These are phyloP conservation scores for Nitzschia sp. DNA, from an alignment of 108 stramenopile genomes.

Conservation along the genomic window DNA sequence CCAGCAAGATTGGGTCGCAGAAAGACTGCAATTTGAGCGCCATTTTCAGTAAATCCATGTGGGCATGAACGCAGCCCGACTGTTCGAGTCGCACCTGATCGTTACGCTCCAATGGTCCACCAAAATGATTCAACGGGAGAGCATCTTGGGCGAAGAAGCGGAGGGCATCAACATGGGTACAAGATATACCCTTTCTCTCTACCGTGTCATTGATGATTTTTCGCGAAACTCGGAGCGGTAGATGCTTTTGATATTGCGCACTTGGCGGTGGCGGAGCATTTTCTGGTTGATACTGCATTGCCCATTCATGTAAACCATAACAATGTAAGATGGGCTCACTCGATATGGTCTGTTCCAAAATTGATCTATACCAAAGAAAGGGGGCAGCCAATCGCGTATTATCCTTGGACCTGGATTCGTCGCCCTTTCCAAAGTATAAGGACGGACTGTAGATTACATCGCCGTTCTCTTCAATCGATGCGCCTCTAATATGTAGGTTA, in stretches of 20 bases:
- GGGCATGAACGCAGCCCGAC: constrained; percentile 87
- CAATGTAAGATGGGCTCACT: constrained; percentile 86
- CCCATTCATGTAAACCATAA: constrained; percentile 96
- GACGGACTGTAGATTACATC: constrained; percentile 64
- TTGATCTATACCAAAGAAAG: constrained; percentile 75
- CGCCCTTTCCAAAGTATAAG: constrained; percentile 39
- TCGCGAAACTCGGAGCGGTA: constrained; percentile 78
- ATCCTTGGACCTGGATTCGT: background rate
- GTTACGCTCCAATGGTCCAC: constrained; percentile 44
- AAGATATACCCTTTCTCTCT: constrained; percentile 78
- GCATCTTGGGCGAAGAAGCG: constrained; percentile 92
- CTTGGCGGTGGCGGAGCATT: constrained; percentile 44
- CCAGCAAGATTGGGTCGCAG: constrained; percentile 57
- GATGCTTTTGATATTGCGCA: constrained; percentile 74
- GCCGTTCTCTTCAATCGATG: constrained; percentile 25
- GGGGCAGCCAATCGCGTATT: constrained; percentile 18
- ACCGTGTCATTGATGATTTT: constrained; percentile 78
- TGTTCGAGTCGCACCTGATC: constrained; percentile 62
- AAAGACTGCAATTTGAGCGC: constrained; percentile 75
- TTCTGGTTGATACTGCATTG: constrained; percentile 90
- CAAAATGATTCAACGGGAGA: constrained; percentile 68
- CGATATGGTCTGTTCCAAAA: constrained; percentile 54
- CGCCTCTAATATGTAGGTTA: constrained; percentile 54
- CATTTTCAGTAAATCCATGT: constrained; percentile 95
- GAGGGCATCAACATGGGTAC: constrained; percentile 94